Conservation (phyloP, 495 filamentous ascomycete genomes). For the Bombardia bombarda region DNA sequence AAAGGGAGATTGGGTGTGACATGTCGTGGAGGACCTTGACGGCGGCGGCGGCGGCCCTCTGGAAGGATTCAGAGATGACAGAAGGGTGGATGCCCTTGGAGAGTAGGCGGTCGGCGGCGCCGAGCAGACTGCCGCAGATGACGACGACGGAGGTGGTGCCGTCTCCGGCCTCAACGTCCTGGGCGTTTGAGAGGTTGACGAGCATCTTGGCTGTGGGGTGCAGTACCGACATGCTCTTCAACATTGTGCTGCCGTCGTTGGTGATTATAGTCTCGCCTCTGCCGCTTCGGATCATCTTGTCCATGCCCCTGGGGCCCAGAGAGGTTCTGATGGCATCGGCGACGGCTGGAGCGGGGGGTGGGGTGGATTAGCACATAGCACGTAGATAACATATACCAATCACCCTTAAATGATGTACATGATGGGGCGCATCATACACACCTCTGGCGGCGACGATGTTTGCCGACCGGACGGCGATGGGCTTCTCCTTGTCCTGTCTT, state of each 20-base stretch:
- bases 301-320: constrained; percentile 61
- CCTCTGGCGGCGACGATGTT: constrained; percentile 97
- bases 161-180: constrained; percentile 97
- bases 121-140: constrained; percentile 88
- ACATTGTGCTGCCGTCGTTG: constrained; percentile 98
- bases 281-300: constrained; percentile 98
- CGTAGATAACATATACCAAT: no score
- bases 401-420: no score
- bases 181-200: constrained; percentile 90
- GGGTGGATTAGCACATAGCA: not conserved
- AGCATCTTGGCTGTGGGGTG: constrained; percentile 98
- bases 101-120: constrained; percentile 84
- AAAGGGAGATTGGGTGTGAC: constrained; percentile 86
- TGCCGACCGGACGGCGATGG: constrained; percentile 83
- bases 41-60: constrained; percentile 79
- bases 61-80: constrained; percentile 95
- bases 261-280: constrained; percentile 97
- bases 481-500: constrained; percentile 92
- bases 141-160: constrained; percentile 98
- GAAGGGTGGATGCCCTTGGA: constrained; percentile 94
- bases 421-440: constrained; percentile 34
- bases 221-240: constrained; percentile 97
- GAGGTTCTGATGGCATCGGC: constrained; percentile 90
- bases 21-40: constrained; percentile 89
- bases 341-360: constrained; percentile 52